Evolutionary conservation across 208 protist genomes (phyloP).

Genomic region (Wallacemonas sp.): DNA sequence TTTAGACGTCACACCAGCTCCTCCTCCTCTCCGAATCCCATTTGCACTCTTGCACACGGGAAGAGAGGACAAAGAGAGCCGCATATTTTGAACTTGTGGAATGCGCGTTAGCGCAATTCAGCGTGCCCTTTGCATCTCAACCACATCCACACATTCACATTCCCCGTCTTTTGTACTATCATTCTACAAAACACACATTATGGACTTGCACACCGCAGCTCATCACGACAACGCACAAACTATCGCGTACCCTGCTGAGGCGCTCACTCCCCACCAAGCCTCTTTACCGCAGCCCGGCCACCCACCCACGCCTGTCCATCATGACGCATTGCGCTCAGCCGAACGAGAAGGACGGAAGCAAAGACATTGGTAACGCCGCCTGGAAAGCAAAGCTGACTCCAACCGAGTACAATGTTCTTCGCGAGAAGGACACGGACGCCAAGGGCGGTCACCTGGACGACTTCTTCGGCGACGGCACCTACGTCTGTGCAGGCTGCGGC

Average conservation of each 20-base stretch:
- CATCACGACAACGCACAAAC: background rate
- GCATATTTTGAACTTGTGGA: too few species aligned
- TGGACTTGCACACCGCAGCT: too few species aligned
- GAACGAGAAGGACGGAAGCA: conserved; percentile 57
- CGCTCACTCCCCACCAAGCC: background rate
- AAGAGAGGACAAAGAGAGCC: too few species aligned
- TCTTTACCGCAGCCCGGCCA: background rate
- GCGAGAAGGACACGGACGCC: conserved; percentile 78
- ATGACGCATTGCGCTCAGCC: conserved; percentile 65
- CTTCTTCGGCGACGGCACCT: conserved; percentile 69
- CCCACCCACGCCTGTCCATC: background rate
- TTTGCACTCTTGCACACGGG: too few species aligned
- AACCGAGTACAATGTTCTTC: conserved; percentile 66
- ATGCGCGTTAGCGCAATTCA: too few species aligned
- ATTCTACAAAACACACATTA: too few species aligned
- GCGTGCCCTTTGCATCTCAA: too few species aligned
- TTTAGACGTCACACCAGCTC: too few species aligned
- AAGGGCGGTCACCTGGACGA: conserved; percentile 57
- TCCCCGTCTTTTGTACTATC: too few species aligned
- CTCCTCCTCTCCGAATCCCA: too few species aligned
- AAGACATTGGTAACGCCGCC: conserved; percentile 63
- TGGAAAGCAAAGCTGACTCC: conserved; percentile 59
- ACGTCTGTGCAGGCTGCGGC: conserved; percentile 77
- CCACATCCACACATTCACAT: too few species aligned
- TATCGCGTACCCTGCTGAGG: background rate